Evolutionary conservation across 129 eudicot genomes (phyloP), one percentile per base, ranked within the genome.

Genomic region (Pseudognaphalium luteoalbum): DNA sequence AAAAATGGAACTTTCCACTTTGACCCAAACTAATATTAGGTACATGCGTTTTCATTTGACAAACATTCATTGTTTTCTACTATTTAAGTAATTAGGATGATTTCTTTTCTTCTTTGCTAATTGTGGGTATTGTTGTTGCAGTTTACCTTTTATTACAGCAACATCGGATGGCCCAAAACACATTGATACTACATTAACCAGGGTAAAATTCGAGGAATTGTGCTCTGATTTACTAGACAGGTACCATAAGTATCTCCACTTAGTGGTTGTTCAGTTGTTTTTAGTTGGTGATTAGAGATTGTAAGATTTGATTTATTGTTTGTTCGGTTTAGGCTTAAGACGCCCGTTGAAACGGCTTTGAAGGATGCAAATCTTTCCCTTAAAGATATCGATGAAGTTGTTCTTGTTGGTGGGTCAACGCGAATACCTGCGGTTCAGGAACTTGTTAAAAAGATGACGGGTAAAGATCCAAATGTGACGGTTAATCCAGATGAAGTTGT

Each of bases 401-500:
- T 92, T 69, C 93, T 92, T 62, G 96, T 89, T 74, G 97, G 97
- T 60, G 97, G 97, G 15, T 92, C 97, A 9, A 89, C 97, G 1
- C 90, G 97, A 75, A 92, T 92, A 15, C 97, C 97, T 39, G 89
- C 97, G 0, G 97, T 92, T 70, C 97, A 92, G 50, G 91, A 87
- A n/a, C 87, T 92, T 76, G 97, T 92, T 51, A 86, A 62, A 71
- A 92, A 89, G 79, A 72, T 89, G 89, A 92, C 96, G 2, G 84
- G 90, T 4, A 92, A 89, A 81, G 96, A 89, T 35, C 97, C 97
- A 0, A 92, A 92, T 75, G 92, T 83, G 47, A 87, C 89, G 4
- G 97, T 92, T 25, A 92, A 89, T 78, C 97, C 97, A 4, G 97
- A 92, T 72, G 97, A 92, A 84, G 97, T 92, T 33, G 97, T 92